Evolutionary conservation across 495 filamentous ascomycete species (phyloP).

Genomic region (Lichenothelia convexa): DNA sequence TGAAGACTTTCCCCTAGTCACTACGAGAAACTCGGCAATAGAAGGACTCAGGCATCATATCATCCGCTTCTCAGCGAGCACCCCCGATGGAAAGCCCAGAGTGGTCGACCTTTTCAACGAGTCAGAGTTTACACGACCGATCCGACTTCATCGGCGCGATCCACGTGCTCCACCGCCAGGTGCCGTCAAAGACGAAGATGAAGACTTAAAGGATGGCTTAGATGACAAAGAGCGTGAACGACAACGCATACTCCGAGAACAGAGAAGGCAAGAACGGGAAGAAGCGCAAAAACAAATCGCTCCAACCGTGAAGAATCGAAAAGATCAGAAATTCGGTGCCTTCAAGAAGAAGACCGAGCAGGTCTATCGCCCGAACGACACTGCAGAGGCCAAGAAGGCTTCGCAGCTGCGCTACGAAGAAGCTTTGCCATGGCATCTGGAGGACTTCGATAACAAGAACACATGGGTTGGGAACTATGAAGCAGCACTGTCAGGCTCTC

Average conservation of each 20-base stretch:
- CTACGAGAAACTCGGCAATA: slow-evolving; percentile 60
- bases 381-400: slow-evolving; percentile 59
- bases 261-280: slow-evolving; percentile 65
- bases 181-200: slow-evolving; percentile 27
- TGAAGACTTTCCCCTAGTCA: slow-evolving; percentile 53
- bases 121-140: slow-evolving; percentile 68
- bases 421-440: slow-evolving; percentile 84
- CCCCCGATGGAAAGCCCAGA: slow-evolving; percentile 32
- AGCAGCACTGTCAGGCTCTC: slow-evolving; percentile 57
- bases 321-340: slow-evolving; percentile 37
- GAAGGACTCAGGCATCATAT: slow-evolving; percentile 75
- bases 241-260: slow-evolving; percentile 48
- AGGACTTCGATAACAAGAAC: slow-evolving; percentile 87
- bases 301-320: slow-evolving; percentile 36
- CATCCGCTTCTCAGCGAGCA: slow-evolving; percentile 41
- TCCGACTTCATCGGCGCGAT: slow-evolving; percentile 75
- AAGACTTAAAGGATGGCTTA: slow-evolving; percentile 28
- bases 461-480: slow-evolving; percentile 87
- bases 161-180: slow-evolving; percentile 46
- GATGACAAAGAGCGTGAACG: slow-evolving; percentile 54
- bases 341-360: slow-evolving; percentile 64
- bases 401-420: slow-evolving; percentile 82
- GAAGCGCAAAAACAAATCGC: slow-evolving; percentile 78
- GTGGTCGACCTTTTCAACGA: no score
- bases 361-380: slow-evolving; percentile 33